phyloP scores from a whole-genome alignment of 805 yeast species.

The Hemisphaericaspora nanyangensis region DNA sequence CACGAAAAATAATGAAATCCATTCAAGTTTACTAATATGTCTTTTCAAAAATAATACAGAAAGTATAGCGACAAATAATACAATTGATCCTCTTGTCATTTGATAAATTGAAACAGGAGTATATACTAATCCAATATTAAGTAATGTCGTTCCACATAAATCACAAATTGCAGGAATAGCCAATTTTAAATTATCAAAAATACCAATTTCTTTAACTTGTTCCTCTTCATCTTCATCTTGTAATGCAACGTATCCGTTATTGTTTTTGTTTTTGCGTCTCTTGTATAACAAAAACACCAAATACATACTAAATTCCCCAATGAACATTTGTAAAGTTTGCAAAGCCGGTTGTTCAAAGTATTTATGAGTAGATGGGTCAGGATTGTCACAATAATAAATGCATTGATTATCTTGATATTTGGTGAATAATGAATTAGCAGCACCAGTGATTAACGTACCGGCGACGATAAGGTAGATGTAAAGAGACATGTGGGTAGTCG shows the following conservation, averaged over 20 bases:
- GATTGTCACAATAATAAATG: slow-evolving; percentile 50
- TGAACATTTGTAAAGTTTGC: slow-evolving; percentile 78
- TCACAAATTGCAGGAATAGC: slow-evolving; percentile 71
- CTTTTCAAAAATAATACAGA: slow-evolving; percentile 60
- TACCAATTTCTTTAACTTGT: slow-evolving; percentile 5
- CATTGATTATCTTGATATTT: slow-evolving; percentile 76
- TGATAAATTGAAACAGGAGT: slow-evolving; percentile 80
- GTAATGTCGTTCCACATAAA: slow-evolving; percentile 65
- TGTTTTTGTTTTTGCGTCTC: slow-evolving; percentile 9
- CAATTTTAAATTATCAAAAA: slow-evolving; percentile 19
- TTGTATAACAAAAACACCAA: slow-evolving; percentile 29
- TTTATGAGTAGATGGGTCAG: slow-evolving; percentile 38
- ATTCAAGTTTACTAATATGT: slow-evolving; percentile 55
- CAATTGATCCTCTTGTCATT: slow-evolving; percentile 80
- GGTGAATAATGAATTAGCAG: slow-evolving; percentile 68
- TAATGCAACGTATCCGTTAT: slow-evolving; percentile 14
- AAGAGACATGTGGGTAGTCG: slow-evolving; percentile 3
- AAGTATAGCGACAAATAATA: slow-evolving; percentile 69
- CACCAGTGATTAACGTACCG: slow-evolving; percentile 66
- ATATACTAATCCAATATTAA: slow-evolving; percentile 70
- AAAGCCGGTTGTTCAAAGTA: slow-evolving; percentile 74
- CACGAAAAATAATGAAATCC: slow-evolving; percentile 64
- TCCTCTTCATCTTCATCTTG: slow-evolving; percentile 6
- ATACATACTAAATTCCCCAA: slow-evolving; percentile 61
- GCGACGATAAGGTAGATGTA: slow-evolving; percentile 13